Conservation (phyloP, 176 grass and related monocot genomes). For the Musa schizocarpa region DNA sequence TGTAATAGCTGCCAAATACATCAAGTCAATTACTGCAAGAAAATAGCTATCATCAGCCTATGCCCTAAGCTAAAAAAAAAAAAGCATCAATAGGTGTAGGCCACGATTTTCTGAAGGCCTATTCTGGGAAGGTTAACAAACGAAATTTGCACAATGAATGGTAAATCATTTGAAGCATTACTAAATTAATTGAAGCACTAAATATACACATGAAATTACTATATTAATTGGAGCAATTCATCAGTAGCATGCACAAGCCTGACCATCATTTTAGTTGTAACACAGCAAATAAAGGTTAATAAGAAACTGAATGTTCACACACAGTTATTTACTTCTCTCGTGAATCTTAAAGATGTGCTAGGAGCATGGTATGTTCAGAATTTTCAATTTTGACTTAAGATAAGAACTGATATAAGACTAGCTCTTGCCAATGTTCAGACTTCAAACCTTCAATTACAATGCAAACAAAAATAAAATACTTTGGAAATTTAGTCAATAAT, state of each 20-base stretch:
- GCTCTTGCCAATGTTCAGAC: not conserved
- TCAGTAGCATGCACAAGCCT: not conserved
- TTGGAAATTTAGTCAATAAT: not conserved
- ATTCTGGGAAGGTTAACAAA: not conserved
- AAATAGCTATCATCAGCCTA: not conserved
- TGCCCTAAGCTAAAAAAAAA: too few relatives aligned
- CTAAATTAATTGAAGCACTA: too few relatives aligned
- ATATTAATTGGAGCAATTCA: not conserved
- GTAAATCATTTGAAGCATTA: not conserved
- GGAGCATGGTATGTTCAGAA: not conserved
- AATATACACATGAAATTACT: too few relatives aligned
- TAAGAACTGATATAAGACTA: not conserved
- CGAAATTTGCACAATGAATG: not conserved
- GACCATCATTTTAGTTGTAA: not conserved
- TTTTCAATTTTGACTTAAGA: not conserved
- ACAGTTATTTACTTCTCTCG: not conserved
- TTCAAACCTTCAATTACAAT: not conserved
- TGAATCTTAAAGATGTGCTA: not conserved
- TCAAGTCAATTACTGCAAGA: not conserved
- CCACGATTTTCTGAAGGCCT: not conserved
- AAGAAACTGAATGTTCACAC: not conserved
- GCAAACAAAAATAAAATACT: not conserved
- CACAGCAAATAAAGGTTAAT: not conserved
- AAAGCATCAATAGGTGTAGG: too few relatives aligned
- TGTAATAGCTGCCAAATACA: slow-evolving; percentile 47